Conservation (phyloP, 2,329 filamentous ascomycete genomes). For the Cryphonectria carpinicola region DNA sequence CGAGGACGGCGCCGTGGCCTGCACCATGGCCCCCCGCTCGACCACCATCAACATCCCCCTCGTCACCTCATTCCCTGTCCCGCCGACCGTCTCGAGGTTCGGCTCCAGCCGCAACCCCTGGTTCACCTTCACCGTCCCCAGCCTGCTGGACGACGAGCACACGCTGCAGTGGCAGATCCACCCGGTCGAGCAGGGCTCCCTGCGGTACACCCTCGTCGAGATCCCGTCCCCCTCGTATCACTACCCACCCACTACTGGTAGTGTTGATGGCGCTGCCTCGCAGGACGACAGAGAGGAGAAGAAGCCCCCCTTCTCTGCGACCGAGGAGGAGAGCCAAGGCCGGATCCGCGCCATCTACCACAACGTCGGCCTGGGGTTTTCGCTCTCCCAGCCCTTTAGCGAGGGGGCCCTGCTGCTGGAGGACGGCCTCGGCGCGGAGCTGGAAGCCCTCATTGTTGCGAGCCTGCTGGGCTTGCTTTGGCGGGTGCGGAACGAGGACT, state of each 20-base stretch:
- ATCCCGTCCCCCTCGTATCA: neutral
- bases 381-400: constrained; percentile 25
- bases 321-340: constrained; percentile 5
- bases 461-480: constrained; percentile 28
- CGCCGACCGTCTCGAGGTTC: constrained; percentile 16
- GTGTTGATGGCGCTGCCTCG: neutral
- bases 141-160: constrained; percentile 16
- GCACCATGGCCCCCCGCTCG: constrained; percentile 17
- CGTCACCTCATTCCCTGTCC: constrained; percentile 15
- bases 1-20: constrained; percentile 20
- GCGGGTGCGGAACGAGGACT: constrained; percentile 19
- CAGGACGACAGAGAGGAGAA: neutral
- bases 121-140: constrained; percentile 29
- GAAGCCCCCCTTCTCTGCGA: constrained; percentile 13
- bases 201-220: constrained; percentile 28
- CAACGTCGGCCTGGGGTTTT: constrained; percentile 28
- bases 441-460: constrained; percentile 25
- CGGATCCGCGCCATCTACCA: constrained; percentile 27
- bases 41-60: constrained; percentile 11
- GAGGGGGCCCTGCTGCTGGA: constrained; percentile 27
- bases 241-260: neutral
- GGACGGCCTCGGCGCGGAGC: constrained; percentile 17
- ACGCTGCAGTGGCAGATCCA: constrained; percentile 31
- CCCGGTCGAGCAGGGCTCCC: constrained; percentile 26
- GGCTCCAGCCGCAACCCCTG: constrained; percentile 26